Evolutionary conservation across 768 basidiomycete species (phyloP).

Genomic region (Boletus insuetus): DNA sequence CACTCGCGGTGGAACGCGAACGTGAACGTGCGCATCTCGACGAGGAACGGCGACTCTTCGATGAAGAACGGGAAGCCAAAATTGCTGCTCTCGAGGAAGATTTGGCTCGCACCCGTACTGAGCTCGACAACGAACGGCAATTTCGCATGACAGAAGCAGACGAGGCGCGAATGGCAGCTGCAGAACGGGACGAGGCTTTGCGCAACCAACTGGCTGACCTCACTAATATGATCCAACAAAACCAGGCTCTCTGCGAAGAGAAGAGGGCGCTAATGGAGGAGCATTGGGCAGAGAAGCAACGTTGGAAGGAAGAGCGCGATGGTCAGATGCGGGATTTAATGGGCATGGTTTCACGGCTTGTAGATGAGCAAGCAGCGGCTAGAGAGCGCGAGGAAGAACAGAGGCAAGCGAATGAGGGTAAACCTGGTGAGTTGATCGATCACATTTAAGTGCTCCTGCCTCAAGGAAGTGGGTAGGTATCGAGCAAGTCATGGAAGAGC

Average conservation of each 20-base stretch:
- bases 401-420: slow-evolving; percentile 48
- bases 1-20: slow-evolving; percentile 52
- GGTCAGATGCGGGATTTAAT: slow-evolving; percentile 52
- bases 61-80: slow-evolving; percentile 52
- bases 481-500: slow-evolving; percentile 57
- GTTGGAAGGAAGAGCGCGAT: slow-evolving; percentile 58
- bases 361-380: slow-evolving; percentile 54
- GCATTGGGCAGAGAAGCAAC: slow-evolving; percentile 61
- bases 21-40: slow-evolving; percentile 47
- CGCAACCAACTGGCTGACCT: slow-evolving; percentile 65
- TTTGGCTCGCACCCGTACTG: slow-evolving; percentile 50
- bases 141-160: slow-evolving; percentile 56
- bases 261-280: slow-evolving; percentile 62
- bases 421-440: slow-evolving; percentile 48
- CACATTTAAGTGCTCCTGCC: background rate
- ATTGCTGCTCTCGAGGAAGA: slow-evolving; percentile 64
- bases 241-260: slow-evolving; percentile 53
- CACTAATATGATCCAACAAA: slow-evolving; percentile 69
- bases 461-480: slow-evolving; percentile 41
- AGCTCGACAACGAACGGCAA: slow-evolving; percentile 63
- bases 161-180: slow-evolving; percentile 59
- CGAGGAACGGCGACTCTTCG: slow-evolving; percentile 44
- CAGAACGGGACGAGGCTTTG: slow-evolving; percentile 60
- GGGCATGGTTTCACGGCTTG: slow-evolving; percentile 58
- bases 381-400: slow-evolving; percentile 51